Percentiles rank a stretch among this genome's conserved stretches.
These are phyloP conservation scores for Cladophialophora yegresii DNA, from an alignment of 2,329 filamentous ascomycete genomes.

Conservation along the genomic window DNA sequence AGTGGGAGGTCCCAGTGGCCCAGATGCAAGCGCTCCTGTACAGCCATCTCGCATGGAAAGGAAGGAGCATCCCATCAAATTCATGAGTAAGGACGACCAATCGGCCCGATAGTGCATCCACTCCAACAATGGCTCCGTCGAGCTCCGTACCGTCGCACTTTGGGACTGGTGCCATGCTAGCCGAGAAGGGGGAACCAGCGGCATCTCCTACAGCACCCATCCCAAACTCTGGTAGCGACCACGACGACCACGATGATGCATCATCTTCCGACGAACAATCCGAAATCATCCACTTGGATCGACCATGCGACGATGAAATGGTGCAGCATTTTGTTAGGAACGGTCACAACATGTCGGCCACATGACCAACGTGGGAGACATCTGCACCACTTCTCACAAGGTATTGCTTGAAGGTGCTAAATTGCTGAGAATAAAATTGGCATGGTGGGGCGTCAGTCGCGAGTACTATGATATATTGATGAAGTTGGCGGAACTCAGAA, in stretches of 20 bases:
- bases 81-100: conserved; percentile 24
- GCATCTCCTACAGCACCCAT: not conserved
- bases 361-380: conserved; percentile 56
- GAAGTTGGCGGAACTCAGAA: conserved; percentile 39
- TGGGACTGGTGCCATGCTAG: not conserved
- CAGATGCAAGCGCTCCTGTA: conserved; percentile 26
- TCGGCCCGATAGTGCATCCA: conserved; percentile 8
- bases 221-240: conserved; percentile 12
- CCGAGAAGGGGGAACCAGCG: not conserved
- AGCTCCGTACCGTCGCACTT: not conserved
- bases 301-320: conserved; percentile 60
- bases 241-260: conserved; percentile 20
- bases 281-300: conserved; percentile 55
- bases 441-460: conserved; percentile 44
- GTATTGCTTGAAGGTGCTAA: conserved; percentile 34
- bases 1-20: conserved; percentile 29
- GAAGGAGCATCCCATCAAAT: conserved; percentile 25
- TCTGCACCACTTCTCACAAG: conserved; percentile 33
- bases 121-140: not conserved
- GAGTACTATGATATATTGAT: conserved; percentile 41
- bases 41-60: conserved; percentile 32
- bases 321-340: conserved; percentile 58
- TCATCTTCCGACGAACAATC: conserved; percentile 30
- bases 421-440: conserved; percentile 27
- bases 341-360: conserved; percentile 55